Conservation (phyloP, 176 grass and related monocot genomes). For the Avena sativa region DNA sequence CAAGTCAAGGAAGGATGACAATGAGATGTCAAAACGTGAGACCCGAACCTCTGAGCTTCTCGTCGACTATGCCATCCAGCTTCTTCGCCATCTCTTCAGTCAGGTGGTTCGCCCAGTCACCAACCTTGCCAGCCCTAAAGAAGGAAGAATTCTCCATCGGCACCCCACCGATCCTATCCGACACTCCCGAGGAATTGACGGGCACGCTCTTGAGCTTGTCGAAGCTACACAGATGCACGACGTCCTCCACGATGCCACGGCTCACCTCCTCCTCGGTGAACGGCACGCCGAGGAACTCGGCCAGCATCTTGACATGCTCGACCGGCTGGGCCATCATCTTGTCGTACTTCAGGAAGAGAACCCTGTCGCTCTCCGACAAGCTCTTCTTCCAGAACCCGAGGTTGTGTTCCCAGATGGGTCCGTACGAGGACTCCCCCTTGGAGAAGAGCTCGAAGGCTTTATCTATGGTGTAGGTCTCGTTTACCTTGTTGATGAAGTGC, state of each 20-base stretch:
- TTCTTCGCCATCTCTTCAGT: neutral
- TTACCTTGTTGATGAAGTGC: neutral
- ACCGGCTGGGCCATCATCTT: conserved; percentile 15
- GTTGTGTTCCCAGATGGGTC: conserved; percentile 22
- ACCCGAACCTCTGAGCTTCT: neutral
- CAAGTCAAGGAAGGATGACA: neutral
- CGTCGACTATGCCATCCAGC: neutral
- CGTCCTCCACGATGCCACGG: neutral
- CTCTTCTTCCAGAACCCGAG: conserved; percentile 32
- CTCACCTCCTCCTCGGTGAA: conserved; percentile 13
- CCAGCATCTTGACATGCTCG: neutral
- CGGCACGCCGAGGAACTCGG: neutral
- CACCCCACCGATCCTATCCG: neutral
- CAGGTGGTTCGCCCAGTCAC: conserved; percentile 10
- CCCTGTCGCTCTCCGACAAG: neutral
- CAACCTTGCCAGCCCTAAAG: neutral
- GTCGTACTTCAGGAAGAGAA: conserved; percentile 7
- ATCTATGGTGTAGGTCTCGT: neutral
- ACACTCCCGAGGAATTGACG: neutral
- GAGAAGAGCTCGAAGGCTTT: neutral
- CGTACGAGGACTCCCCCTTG: neutral
- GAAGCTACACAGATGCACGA: conserved; percentile 10
- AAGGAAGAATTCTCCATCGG: conserved; percentile 2
- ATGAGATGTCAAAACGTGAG: conserved; percentile 6
- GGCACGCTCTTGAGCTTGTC: conserved; percentile 22